Evolutionary conservation across 148 eudicot species (phyloP).

Genomic region (Salicornia ramosissima): DNA sequence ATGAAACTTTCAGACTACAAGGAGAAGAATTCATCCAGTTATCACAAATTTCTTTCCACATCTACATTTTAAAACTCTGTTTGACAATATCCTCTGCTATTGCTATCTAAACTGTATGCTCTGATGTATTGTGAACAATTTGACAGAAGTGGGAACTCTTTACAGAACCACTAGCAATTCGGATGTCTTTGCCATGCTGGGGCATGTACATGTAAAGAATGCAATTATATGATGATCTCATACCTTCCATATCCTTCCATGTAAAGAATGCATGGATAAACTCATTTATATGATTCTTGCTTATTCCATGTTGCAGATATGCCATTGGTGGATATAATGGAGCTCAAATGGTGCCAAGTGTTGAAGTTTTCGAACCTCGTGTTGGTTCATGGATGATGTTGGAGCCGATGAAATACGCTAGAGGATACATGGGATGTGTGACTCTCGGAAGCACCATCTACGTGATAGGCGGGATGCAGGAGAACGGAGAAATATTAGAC

Average conservation of each 20-base stretch:
- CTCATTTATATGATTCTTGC: background rate
- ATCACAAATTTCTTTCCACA: background rate
- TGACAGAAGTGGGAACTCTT: no score
- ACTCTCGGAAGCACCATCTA: slow-evolving; percentile 42
- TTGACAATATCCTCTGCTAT: background rate
- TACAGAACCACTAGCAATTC: background rate
- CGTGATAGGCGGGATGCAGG: slow-evolving; percentile 48
- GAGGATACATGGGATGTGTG: slow-evolving; percentile 46
- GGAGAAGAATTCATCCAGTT: background rate
- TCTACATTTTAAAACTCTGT: background rate
- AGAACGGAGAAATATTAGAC: slow-evolving; percentile 25
- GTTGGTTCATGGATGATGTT: slow-evolving; percentile 50
- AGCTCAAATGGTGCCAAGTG: slow-evolving; percentile 39
- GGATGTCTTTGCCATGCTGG: no score
- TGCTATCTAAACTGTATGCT: background rate
- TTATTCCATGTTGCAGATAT: slow-evolving; percentile 37
- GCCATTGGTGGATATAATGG: slow-evolving; percentile 76
- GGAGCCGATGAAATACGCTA: slow-evolving; percentile 47
- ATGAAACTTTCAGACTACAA: background rate
- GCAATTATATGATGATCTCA: background rate
- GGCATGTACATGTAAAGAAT: no score
- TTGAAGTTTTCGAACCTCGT: slow-evolving; percentile 68
- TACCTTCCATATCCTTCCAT: background rate
- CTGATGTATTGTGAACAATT: background rate
- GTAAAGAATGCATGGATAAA: background rate